These are phyloP conservation scores for Plectosphaerella cucumerina DNA, from an alignment of 2,329 filamentous ascomycete species.

Conservation along the genomic window DNA sequence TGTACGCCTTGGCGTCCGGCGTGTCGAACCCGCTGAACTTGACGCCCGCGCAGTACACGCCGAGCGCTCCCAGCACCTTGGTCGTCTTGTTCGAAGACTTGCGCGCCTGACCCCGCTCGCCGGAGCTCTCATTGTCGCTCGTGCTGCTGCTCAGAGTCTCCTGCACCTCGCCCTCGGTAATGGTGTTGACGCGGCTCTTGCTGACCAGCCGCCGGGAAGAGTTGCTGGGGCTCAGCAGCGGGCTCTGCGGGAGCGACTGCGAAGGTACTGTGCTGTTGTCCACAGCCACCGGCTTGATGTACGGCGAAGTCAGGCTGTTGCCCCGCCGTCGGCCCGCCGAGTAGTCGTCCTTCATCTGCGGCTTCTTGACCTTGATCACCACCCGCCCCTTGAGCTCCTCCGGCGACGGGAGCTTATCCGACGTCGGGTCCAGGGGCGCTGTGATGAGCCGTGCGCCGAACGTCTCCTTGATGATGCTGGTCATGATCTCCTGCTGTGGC, in stretches of 20 bases:
- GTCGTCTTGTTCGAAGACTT: slow-evolving; percentile 80
- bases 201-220: slow-evolving; percentile 42
- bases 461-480: slow-evolving; percentile 78
- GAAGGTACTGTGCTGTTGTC: slow-evolving; percentile 54
- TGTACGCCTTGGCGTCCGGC: slow-evolving; percentile 77
- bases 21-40: slow-evolving; percentile 81
- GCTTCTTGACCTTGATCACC: slow-evolving; percentile 89
- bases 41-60: slow-evolving; percentile 69
- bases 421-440: slow-evolving; percentile 66
- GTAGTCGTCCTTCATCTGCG: slow-evolving; percentile 36
- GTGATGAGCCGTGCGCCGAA: slow-evolving; percentile 79
- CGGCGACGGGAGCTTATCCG: slow-evolving; percentile 72
- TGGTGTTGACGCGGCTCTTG: slow-evolving; percentile 54
- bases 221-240: slow-evolving; percentile 47
- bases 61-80: slow-evolving; percentile 76
- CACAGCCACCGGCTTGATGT: slow-evolving; percentile 56
- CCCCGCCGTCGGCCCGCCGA: slow-evolving; percentile 48
- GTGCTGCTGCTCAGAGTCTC: slow-evolving; percentile 56
- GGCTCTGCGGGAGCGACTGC: slow-evolving; percentile 50
- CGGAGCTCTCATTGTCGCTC: slow-evolving; percentile 75
- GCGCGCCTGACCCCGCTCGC: slow-evolving; percentile 51
- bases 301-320: slow-evolving; percentile 75
- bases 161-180: slow-evolving; percentile 52
- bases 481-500: slow-evolving; percentile 82
- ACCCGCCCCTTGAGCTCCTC: slow-evolving; percentile 80